phyloP scores from a whole-genome alignment of 352 stramenopile genomes.

The Globisporangium okanoganense region DNA sequence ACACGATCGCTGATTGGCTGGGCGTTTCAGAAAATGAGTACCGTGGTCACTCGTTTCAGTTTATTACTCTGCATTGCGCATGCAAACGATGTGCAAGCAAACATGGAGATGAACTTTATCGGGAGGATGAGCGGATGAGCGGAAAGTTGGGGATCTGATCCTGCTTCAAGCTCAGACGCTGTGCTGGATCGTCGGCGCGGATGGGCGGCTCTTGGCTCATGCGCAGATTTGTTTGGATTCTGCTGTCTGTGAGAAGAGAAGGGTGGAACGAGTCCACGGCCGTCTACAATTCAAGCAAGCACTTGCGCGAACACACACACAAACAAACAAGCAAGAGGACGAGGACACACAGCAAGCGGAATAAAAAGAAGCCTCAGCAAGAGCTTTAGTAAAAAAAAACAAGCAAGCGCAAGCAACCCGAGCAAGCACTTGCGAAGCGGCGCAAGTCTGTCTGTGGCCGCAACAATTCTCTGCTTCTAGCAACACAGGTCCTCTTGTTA shows the following conservation, averaged over 20 bases:
- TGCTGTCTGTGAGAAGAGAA: neutral
- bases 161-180: constrained; percentile 10
- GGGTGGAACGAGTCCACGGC: constrained; percentile 7
- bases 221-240: constrained; percentile 7
- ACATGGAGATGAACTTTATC: neutral
- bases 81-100: constrained; percentile 1
- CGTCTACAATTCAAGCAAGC: constrained; percentile 9
- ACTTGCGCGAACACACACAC: constrained; percentile 5
- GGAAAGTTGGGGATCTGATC: constrained; percentile 14
- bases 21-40: too few relatives aligned
- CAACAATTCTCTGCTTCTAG: too few relatives aligned
- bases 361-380: too few relatives aligned
- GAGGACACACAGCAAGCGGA: too few relatives aligned
- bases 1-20: too few relatives aligned
- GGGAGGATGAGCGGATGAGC: neutral
- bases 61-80: too few relatives aligned
- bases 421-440: neutral
- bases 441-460: too few relatives aligned
- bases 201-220: constrained; percentile 4
- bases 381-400: neutral
- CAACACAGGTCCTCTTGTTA: neutral
- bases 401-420: neutral
- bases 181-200: neutral
- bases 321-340: constrained; percentile 7
- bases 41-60: too few relatives aligned